Percentiles rank a stretch among this genome's conserved stretches.
Evolutionary conservation across 1,284 basidiomycete species (phyloP).

Genomic region (Takashimella koratensis): DNA sequence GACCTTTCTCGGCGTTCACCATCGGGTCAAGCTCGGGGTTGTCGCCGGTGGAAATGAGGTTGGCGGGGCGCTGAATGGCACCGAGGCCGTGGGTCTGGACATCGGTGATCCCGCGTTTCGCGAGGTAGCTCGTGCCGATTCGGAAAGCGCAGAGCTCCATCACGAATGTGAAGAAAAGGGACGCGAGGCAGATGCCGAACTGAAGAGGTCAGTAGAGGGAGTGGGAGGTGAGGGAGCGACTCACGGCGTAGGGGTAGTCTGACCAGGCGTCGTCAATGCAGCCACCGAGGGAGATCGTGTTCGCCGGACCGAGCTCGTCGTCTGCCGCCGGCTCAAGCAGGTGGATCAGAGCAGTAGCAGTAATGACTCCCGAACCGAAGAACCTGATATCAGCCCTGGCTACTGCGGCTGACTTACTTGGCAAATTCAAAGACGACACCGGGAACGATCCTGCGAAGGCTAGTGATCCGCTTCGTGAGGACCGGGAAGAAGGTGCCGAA

Average conservation of each 20-base stretch:
- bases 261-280: constrained; percentile 23
- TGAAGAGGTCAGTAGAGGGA: neutral
- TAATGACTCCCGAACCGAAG: constrained; percentile 47
- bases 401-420: constrained; percentile 31
- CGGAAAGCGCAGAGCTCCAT: constrained; percentile 14
- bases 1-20: constrained; percentile 5
- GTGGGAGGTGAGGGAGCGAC: constrained; percentile 13
- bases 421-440: constrained; percentile 46
- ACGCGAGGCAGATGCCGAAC: constrained; percentile 17
- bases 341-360: constrained; percentile 54
- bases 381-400: constrained; percentile 12
- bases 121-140: constrained; percentile 9
- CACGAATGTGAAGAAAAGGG: constrained; percentile 23
- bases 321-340: constrained; percentile 41
- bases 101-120: constrained; percentile 6
- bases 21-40: neutral
- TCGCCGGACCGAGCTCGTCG: constrained; percentile 22
- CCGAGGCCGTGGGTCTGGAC: neutral
- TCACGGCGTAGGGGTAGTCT: constrained; percentile 25
- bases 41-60: neutral
- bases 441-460: constrained; percentile 34
- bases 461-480: constrained; percentile 34
- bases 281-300: constrained; percentile 11
- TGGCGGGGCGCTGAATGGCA: neutral
- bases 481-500: constrained; percentile 50